A percentile compares a stretch with the other conserved stretches of the same genome.
Conservation (phyloP, 306 rosid species). For the Vigna reflexopilosa region DNA sequence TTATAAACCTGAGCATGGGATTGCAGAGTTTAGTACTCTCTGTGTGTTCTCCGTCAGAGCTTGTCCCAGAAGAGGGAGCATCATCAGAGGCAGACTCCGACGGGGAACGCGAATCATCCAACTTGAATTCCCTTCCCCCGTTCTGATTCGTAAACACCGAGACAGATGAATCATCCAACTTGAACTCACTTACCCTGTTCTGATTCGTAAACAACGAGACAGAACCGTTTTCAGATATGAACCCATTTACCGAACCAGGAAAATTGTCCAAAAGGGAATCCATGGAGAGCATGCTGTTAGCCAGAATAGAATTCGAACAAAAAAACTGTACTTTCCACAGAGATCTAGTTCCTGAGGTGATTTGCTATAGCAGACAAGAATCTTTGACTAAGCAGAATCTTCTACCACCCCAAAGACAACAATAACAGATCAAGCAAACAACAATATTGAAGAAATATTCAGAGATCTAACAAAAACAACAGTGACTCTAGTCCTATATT, state of each 20-base stretch:
- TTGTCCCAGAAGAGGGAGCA: conserved; percentile 41
- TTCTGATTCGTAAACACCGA: conserved; percentile 45
- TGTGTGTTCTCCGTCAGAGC: conserved; percentile 47
- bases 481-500: not conserved
- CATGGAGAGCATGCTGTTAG: conserved; percentile 40
- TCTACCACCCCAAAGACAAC: conserved; percentile 42
- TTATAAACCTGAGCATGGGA: conserved; percentile 66
- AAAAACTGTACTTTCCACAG: not conserved
- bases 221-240: conserved; percentile 50
- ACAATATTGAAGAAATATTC: not conserved
- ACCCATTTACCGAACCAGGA: conserved; percentile 51
- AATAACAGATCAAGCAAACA: conserved; percentile 16
- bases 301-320: not conserved
- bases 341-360: conserved; percentile 22
- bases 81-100: conserved; percentile 41
- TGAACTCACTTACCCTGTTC: conserved; percentile 42
- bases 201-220: conserved; percentile 39
- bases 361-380: conserved; percentile 24
- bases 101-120: conserved; percentile 43
- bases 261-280: conserved; percentile 57
- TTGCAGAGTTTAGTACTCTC: conserved; percentile 68
- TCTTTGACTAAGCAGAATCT: conserved; percentile 42
- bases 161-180: conserved; percentile 41
- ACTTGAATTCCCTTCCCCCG: conserved; percentile 35
- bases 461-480: not conserved